Evolutionary conservation across 495 filamentous ascomycete species (phyloP).

Genomic region (Pyrenula aspistea): DNA sequence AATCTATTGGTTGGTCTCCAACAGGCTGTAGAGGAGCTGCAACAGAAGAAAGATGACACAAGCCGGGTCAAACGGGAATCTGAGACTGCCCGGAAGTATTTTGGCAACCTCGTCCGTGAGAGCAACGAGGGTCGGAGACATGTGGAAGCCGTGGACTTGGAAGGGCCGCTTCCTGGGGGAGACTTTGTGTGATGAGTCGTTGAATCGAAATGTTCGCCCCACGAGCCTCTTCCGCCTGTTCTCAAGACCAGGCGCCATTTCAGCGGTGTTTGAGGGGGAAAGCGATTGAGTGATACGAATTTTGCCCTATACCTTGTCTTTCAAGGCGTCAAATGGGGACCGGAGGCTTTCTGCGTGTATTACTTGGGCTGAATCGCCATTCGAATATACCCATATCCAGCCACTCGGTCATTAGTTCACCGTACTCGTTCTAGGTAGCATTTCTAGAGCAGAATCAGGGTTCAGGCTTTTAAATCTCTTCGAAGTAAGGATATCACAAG

Average conservation of each 20-base stretch:
- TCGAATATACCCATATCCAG: too few relatives aligned
- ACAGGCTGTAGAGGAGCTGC: conserved; percentile 71
- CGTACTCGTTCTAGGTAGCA: too few relatives aligned
- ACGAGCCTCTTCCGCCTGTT: background rate
- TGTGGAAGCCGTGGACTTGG: conserved; percentile 75
- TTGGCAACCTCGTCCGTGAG: conserved; percentile 70
- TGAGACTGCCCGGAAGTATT: conserved; percentile 72
- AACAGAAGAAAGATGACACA: conserved; percentile 63
- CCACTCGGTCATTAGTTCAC: too few relatives aligned
- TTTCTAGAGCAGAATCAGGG: too few relatives aligned
- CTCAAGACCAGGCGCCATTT: background rate
- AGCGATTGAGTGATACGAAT: background rate
- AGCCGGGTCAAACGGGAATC: conserved; percentile 62
- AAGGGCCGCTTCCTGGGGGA: conserved; percentile 39
- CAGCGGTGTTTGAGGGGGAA: background rate
- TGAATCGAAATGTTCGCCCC: background rate
- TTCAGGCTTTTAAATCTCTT: too few relatives aligned
- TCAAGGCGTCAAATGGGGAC: background rate
- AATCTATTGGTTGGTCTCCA: conserved; percentile 69
- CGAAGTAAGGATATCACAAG: too few relatives aligned
- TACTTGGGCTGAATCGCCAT: background rate
- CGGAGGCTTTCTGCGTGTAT: background rate
- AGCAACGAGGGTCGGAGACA: conserved; percentile 55
- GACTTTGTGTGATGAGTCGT: background rate
- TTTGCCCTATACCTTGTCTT: too few relatives aligned